Evolutionary conservation across 176 grass and related monocot species (phyloP), one percentile per base, ranked within the genome.

Genomic region (Canna indica): DNA sequence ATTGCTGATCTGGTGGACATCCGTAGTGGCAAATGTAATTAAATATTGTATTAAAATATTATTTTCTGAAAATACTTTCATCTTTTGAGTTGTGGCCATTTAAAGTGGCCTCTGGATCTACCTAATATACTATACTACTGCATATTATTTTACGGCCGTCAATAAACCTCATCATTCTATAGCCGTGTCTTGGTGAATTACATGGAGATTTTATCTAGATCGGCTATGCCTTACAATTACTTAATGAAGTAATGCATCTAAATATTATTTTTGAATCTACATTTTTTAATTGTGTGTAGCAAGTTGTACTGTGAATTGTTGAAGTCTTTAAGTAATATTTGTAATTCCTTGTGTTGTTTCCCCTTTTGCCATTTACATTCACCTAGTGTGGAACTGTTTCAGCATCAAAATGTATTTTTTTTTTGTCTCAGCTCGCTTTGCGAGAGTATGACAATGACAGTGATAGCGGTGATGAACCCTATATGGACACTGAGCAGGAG

Each of bases 401-500:
- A 9, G 17, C 27, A 16, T 32, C 28, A 33, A 1, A n/a, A 33
- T 62, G 30, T 16, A 63, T 22, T 67, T 33, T 47, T 57, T 42
- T 79, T 13, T 32, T 82, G 10, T 70, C 76, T 61, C 74, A 91
- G 85, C 85, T 91, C 68, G 78, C 85, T 38, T 67, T 88, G 80
- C 76, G 79, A 88, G 88, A 91, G 47, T 91, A 91, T 65, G 88
- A 81, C 11, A 59, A 77, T 65, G 82, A 80, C 68, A 91, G 77
- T 76, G 88, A 83, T 67, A 71, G 58, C 14, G 76, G 80, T 50
- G 85, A 78, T 70, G 71, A 7, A 64, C 73, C 0, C 45, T 75
- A 39, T 72, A 77, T 61, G 56, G 46, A 78, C 35, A 65, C 50
- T 31, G 85, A 85, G 54, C 68, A 70, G 75, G 82, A 83, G 33